Percentiles rank a stretch among this genome's conserved stretches.
These are phyloP conservation scores for Erigeron canadensis DNA, from an alignment of 129 eudicot species.

Conservation along the genomic window DNA sequence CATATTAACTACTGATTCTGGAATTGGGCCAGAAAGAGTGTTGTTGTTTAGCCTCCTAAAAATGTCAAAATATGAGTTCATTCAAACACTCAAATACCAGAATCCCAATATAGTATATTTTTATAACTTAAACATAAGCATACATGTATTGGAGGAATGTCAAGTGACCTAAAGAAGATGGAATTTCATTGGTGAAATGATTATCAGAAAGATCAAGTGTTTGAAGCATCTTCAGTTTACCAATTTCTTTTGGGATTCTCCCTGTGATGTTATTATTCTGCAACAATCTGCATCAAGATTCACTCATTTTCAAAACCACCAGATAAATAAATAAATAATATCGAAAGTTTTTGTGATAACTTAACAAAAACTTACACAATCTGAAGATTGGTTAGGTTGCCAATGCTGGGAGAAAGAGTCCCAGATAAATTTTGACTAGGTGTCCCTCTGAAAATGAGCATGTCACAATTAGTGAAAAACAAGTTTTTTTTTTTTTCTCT, in stretches of 20 bases:
- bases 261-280: constrained; percentile 89
- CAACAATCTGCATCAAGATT: constrained; percentile 52
- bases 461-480: not conserved
- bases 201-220: constrained; percentile 94
- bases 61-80: constrained; percentile 15
- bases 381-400: constrained; percentile 88
- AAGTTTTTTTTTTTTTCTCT: not conserved
- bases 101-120: not conserved
- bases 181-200: constrained; percentile 59
- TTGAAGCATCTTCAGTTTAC: constrained; percentile 65
- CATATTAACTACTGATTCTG: constrained; percentile 62
- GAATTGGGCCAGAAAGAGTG: constrained; percentile 64
- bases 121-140: constrained; percentile 22
- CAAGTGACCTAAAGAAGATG: constrained; percentile 63
- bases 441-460: constrained; percentile 59
- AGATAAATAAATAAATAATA: not conserved
- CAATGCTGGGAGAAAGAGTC: constrained; percentile 81
- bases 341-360: not conserved
- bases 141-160: constrained; percentile 77
- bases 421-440: constrained; percentile 92
- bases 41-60: constrained; percentile 88
- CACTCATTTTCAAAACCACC: not conserved
- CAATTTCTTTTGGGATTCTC: constrained; percentile 65
- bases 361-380: constrained; percentile 47
- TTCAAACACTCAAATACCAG: constrained; percentile 13